Conservation (phyloP, 2,329 filamentous ascomycete species). For the Aspergillus hortae region DNA sequence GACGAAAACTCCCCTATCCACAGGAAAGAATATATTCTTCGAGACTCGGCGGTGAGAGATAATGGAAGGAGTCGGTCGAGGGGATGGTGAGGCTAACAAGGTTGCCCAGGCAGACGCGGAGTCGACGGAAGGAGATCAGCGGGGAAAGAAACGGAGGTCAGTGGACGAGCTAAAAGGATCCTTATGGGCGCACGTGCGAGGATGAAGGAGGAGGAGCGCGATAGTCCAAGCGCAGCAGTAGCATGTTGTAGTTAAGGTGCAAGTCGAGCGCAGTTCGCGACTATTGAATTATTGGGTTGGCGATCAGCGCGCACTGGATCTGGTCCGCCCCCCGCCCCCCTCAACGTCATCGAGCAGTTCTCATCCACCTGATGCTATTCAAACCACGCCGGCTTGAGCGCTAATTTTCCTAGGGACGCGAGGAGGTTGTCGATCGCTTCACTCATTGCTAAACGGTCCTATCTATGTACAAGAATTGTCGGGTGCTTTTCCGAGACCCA, state of each 20-base stretch:
- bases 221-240: slow-evolving; percentile 11
- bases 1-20: not conserved
- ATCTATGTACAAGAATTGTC: not conserved
- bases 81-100: not conserved
- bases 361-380: not conserved
- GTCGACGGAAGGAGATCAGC: not conserved
- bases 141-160: not conserved
- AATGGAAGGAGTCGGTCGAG: not conserved
- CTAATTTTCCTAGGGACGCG: not conserved
- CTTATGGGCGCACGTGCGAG: slow-evolving; percentile 11
- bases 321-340: slow-evolving; percentile 2
- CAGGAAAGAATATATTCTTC: too few relatives aligned
- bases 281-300: not conserved
- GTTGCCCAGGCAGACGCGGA: not conserved
- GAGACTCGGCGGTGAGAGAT: too few relatives aligned
- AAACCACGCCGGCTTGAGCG: not conserved
- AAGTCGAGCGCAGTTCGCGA: not conserved
- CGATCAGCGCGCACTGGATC: not conserved
- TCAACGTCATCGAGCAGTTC: slow-evolving; percentile 16
- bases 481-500: too few relatives aligned
- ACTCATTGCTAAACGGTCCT: too few relatives aligned
- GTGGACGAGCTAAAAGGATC: slow-evolving; percentile 2
- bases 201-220: not conserved
- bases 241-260: not conserved
- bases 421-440: not conserved